Base-by-base conservation (phyloP, 2,329 filamentous ascomycete species). In the Pseudogymnoascus sp. region DNA sequence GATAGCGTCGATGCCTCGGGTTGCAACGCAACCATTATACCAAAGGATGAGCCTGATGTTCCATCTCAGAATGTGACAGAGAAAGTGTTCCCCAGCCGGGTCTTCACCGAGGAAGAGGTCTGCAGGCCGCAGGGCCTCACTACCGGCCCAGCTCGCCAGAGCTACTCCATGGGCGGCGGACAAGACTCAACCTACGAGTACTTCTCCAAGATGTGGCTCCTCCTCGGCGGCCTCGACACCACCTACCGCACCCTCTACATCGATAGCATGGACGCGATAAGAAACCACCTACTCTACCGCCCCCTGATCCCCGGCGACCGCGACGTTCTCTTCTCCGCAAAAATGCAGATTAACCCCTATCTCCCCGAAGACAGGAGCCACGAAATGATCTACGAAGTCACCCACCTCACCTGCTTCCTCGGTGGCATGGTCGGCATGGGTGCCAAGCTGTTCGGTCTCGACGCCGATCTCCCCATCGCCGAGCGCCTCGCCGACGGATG, bases 171-270 rank as follows among this genome's bases (percentile, higher is more conserved):
- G 80, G 86, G 85, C 62, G 86, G 84, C 49, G 81, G 80, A 62
- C 83, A 88, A 69, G 86, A 89, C 69, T 89, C 86, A n/a, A 82
- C 85, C 0, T 89, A 89, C 67, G 86, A 89, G 65, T 89, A 89
- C 69, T 86, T 88, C 66, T 80, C 85, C 62, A 89, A 88, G 73
- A 83, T 84, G 78, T 89, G 88, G 70, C 76, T 94, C 11, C 81
- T 96, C 4, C 82, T 96, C 2, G 90, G 90, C 63, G 92, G 91
- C 0, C 79, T 86, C 1, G 84, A 87, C 65, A 76, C 81, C 30
- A 89, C 91, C 71, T 95, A 95, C 73, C 79, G 81, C 64, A 82
- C 81, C 19, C 82, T 96, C 75, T 91, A 95, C 71, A 80, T 87
- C 63, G 83, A 83, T 62, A 82, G 85, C 3, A 82, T 87, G 30